Conservation (phyloP, 768 basidiomycete genomes). For the Boletus patriciae region DNA sequence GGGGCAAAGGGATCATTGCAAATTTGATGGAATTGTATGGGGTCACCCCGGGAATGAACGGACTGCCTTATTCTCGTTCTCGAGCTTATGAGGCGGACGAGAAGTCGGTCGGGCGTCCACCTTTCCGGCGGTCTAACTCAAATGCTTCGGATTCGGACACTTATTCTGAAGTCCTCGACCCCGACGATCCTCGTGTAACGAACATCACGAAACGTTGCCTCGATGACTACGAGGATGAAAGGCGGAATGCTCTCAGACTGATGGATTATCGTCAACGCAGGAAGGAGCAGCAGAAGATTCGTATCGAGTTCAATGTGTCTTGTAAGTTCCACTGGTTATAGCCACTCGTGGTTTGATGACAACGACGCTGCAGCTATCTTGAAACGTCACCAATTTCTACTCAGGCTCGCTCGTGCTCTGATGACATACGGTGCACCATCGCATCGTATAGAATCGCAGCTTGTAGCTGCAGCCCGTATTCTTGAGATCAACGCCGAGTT, state of each 20-base stretch:
- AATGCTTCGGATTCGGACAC: conserved; percentile 41
- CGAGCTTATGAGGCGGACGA: conserved; percentile 14
- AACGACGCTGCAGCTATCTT: conserved; percentile 56
- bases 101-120: conserved; percentile 11
- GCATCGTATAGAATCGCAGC: conserved; percentile 91
- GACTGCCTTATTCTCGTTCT: conserved; percentile 28
- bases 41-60: conserved; percentile 19
- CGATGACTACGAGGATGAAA: conserved; percentile 61
- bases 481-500: conserved; percentile 92
- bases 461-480: conserved; percentile 83
- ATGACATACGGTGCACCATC: conserved; percentile 94
- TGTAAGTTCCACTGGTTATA: conserved; percentile 43
- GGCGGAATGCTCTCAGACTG: conserved; percentile 56
- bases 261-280: conserved; percentile 70
- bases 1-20: conserved; percentile 27
- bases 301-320: conserved; percentile 73
- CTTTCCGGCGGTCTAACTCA: conserved; percentile 42
- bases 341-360: background rate
- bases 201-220: conserved; percentile 50
- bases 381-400: conserved; percentile 80
- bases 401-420: conserved; percentile 80
- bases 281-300: conserved; percentile 62
- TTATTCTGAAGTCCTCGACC: conserved; percentile 58
- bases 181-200: conserved; percentile 71
- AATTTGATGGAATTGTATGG: conserved; percentile 37